Evolutionary conservation across 164 flowering plant species (phyloP).

Genomic region (Protea cynaroides): DNA sequence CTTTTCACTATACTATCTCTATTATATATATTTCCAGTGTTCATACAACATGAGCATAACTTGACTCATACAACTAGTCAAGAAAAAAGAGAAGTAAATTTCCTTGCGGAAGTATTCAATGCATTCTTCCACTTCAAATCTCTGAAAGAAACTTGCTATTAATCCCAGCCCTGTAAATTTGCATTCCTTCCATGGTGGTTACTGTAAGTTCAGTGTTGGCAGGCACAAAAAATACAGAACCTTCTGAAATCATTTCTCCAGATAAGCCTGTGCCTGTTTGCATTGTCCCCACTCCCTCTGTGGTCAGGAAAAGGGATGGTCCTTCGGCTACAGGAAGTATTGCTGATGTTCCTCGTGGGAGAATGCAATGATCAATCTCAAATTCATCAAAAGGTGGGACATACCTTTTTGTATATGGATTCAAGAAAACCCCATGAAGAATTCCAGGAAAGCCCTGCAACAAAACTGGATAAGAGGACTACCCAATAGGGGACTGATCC

Average conservation of each 20-base stretch:
- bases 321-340: slow-evolving; percentile 57
- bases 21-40: no score
- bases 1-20: no score
- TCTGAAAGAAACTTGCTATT: slow-evolving; percentile 47
- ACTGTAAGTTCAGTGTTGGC: slow-evolving; percentile 42
- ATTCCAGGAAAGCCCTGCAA: slow-evolving; percentile 81
- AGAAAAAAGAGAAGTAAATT: no score
- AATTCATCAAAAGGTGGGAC: slow-evolving; percentile 87
- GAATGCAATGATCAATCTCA: slow-evolving; percentile 72
- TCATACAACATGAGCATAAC: no score
- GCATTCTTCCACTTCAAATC: not conserved
- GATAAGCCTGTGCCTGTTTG: slow-evolving; percentile 6
- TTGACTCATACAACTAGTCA: no score
- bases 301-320: slow-evolving; percentile 64
- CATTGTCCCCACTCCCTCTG: slow-evolving; percentile 54
- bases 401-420: slow-evolving; percentile 53
- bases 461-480: not conserved
- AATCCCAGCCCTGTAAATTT: slow-evolving; percentile 65
- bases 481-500: not conserved
- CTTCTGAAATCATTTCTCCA: slow-evolving; percentile 29
- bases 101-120: no score
- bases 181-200: slow-evolving; percentile 30
- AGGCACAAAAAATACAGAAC: slow-evolving; percentile 67
- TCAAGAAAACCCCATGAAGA: slow-evolving; percentile 47
- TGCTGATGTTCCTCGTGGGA: slow-evolving; percentile 43